Conservation (phyloP, 1,139 yeast genomes). For the Ogataea hybrid region DNA sequence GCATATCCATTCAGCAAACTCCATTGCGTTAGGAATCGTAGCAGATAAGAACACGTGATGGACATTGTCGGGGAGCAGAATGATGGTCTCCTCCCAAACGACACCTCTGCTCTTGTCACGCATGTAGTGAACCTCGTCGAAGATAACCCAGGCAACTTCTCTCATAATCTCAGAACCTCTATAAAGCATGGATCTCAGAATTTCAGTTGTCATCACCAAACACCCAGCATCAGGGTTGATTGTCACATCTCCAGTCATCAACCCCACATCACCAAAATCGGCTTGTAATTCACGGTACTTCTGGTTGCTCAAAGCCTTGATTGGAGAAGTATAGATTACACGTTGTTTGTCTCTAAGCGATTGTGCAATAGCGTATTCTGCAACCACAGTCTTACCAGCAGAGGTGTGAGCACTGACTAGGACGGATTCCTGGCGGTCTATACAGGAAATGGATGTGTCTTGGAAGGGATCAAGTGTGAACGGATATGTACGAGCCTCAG, state of each 20-base stretch:
- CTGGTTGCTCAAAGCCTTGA: conserved; percentile 94
- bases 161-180: conserved; percentile 95
- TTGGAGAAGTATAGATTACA: conserved; percentile 96
- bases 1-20: conserved; percentile 98
- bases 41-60: conserved; percentile 88
- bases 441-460: conserved; percentile 93
- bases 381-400: conserved; percentile 99
- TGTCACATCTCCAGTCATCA: conserved; percentile 97
- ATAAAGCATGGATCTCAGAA: conserved; percentile 90
- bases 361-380: conserved; percentile 98
- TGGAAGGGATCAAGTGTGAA: conserved; percentile 93
- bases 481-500: conserved; percentile 88
- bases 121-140: conserved; percentile 97
- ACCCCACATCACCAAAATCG: conserved; percentile 85
- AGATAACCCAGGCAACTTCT: conserved; percentile 95
- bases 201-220: conserved; percentile 96
- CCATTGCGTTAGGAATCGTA: conserved; percentile 96
- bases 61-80: conserved; percentile 94
- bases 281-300: conserved; percentile 90
- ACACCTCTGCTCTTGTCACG: conserved; percentile 98
- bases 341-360: conserved; percentile 87
- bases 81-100: conserved; percentile 98
- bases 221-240: conserved; percentile 97
- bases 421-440: conserved; percentile 96
- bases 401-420: conserved; percentile 88